phyloP scores from a whole-genome alignment of 2,329 filamentous ascomycete species.

The Sporothrix pallida region DNA sequence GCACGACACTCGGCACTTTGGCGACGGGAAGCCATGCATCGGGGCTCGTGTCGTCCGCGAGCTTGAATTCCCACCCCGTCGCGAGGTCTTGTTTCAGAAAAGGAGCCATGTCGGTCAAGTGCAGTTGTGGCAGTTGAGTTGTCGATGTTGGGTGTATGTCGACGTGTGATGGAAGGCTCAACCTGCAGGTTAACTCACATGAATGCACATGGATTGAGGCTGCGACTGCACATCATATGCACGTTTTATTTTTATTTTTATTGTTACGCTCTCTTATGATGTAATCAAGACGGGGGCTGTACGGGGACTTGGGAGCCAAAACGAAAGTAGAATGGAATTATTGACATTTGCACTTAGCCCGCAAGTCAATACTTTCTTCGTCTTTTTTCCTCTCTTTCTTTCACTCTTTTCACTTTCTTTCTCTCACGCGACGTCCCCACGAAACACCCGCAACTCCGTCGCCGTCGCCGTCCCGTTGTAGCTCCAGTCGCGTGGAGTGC shows the following conservation, averaged over 20 bases:
- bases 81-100: slow-evolving; percentile 43
- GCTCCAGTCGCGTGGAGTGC: too few relatives aligned
- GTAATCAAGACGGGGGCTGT: not conserved
- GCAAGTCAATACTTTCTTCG: not conserved
- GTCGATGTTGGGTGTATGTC: not conserved
- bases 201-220: not conserved
- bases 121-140: not conserved
- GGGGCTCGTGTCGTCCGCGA: slow-evolving; percentile 57
- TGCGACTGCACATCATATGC: not conserved
- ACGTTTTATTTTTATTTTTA: not conserved
- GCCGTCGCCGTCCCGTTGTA: too few relatives aligned
- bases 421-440: too few relatives aligned
- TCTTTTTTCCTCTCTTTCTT: not conserved
- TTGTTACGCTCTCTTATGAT: not conserved
- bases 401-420: too few relatives aligned
- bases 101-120: not conserved
- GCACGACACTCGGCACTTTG: slow-evolving; percentile 71
- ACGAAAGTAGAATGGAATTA: not conserved
- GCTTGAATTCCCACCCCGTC: slow-evolving; percentile 66
- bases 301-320: not conserved
- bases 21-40: slow-evolving; percentile 59
- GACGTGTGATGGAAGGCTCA: not conserved
- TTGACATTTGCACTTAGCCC: not conserved
- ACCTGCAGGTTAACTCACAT: not conserved
- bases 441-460: too few relatives aligned